Conservation (phyloP, 441 rosid species). For the Viola pubescens region DNA sequence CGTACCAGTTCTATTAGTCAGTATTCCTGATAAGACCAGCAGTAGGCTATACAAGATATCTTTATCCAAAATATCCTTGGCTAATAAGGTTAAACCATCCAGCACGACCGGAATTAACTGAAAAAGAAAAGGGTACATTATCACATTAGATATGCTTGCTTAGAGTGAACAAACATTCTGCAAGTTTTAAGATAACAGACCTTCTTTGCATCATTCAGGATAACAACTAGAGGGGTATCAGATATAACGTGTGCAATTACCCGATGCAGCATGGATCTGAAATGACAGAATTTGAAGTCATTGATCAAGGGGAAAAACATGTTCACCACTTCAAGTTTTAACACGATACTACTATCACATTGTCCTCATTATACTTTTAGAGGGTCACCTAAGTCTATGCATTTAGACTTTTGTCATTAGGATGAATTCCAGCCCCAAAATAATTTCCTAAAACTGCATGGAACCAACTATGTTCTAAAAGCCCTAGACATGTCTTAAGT, state of each 20-base stretch:
- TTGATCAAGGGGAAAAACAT: not conserved
- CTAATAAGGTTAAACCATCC: slow-evolving; percentile 51
- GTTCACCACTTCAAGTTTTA: too few species aligned
- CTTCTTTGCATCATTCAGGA: slow-evolving; percentile 64
- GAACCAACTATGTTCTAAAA: not conserved
- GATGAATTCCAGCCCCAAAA: too few species aligned
- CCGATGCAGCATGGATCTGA: slow-evolving; percentile 56
- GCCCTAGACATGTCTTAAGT: not conserved
- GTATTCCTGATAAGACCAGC: slow-evolving; percentile 67
- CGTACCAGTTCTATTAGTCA: slow-evolving; percentile 63
- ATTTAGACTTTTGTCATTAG: too few species aligned
- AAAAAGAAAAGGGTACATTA: slow-evolving; percentile 1
- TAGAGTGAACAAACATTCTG: slow-evolving; percentile 7
- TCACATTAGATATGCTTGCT: slow-evolving; percentile 14
- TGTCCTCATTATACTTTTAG: too few species aligned
- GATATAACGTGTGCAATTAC: slow-evolving; percentile 63
- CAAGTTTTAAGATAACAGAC: slow-evolving; percentile 29
- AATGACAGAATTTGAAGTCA: slow-evolving; percentile 19
- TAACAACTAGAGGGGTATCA: slow-evolving; percentile 55
- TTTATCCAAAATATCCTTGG: slow-evolving; percentile 43
- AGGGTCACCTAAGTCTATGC: too few species aligned
- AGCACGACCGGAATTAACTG: slow-evolving; percentile 64
- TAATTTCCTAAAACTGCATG: not conserved
- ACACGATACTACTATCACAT: too few species aligned
- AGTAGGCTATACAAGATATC: slow-evolving; percentile 57